Evolutionary conservation across 305 asterid species (phyloP).

Genomic region (Ilex paraguariensis): DNA sequence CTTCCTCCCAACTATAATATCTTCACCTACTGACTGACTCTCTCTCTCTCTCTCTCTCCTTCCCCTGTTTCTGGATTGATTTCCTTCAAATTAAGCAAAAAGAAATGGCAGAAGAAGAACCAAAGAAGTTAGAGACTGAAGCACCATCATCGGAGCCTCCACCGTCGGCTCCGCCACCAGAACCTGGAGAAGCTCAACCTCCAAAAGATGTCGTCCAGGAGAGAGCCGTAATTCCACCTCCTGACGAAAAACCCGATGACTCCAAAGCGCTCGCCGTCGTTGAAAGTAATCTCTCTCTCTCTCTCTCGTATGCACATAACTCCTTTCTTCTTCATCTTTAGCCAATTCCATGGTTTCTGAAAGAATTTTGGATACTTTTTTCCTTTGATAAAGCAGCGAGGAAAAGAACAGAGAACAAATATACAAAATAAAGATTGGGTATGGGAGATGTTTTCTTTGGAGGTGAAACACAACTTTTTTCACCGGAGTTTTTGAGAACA

Average conservation of each 20-base stretch:
- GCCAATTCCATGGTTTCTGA: too few species aligned
- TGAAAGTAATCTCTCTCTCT: slow-evolving; percentile 30
- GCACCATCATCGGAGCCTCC: slow-evolving; percentile 18
- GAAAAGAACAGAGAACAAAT: too few species aligned
- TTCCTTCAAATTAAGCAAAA: too few species aligned
- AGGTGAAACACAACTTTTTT: too few species aligned
- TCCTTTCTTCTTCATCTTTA: too few species aligned
- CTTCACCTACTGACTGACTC: background rate
- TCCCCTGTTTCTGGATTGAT: background rate
- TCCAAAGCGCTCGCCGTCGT: slow-evolving; percentile 37
- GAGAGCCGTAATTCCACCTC: slow-evolving; percentile 32
- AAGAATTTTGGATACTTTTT: background rate
- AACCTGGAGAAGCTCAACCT: slow-evolving; percentile 24
- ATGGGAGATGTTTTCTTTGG: too few species aligned
- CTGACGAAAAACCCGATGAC: slow-evolving; percentile 38
- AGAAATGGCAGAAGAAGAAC: slow-evolving; percentile 40
- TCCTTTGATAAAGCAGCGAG: too few species aligned
- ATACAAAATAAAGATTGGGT: too few species aligned
- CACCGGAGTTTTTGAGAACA: too few species aligned
- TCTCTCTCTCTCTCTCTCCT: background rate
- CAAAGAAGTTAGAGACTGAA: slow-evolving; percentile 39
- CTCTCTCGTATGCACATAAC: background rate
- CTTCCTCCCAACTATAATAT: background rate
- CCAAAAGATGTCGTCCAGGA: slow-evolving; percentile 48
- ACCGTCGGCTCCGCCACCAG: slow-evolving; percentile 16